Evolutionary conservation across 768 basidiomycete species (phyloP).

Genomic region (Mycena metata): DNA sequence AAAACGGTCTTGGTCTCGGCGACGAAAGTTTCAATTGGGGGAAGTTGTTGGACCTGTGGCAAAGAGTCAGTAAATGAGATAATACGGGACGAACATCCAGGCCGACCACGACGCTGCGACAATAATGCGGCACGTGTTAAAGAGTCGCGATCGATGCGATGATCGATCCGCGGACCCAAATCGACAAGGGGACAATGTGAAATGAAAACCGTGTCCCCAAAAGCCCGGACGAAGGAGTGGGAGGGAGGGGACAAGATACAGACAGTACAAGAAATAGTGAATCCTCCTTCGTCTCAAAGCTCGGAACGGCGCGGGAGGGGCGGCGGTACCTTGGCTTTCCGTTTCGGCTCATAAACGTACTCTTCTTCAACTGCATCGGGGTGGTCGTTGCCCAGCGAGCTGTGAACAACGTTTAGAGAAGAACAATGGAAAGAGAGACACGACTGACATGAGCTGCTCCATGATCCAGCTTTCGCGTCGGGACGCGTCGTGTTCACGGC

Average conservation of each 20-base stretch:
- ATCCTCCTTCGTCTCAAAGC: constrained; percentile 95
- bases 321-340: constrained; percentile 93
- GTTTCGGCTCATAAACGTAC: constrained; percentile 84
- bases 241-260: constrained; percentile 70
- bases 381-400: constrained; percentile 77
- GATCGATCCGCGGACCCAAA: constrained; percentile 49
- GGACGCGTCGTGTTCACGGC: constrained; percentile 88
- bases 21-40: constrained; percentile 46
- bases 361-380: constrained; percentile 83
- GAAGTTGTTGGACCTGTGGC: constrained; percentile 36
- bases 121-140: constrained; percentile 25
- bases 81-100: constrained; percentile 23
- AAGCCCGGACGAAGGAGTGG: constrained; percentile 90
- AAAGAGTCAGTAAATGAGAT: constrained; percentile 30
- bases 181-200: constrained; percentile 74
- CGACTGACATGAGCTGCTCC: constrained; percentile 88
- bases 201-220: constrained; percentile 85
- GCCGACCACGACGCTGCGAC: constrained; percentile 24
- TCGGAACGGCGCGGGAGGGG: constrained; percentile 88
- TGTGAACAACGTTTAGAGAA: constrained; percentile 41
- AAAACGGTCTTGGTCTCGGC: constrained; percentile 77
- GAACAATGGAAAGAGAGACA: neutral
- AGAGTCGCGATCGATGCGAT: constrained; percentile 48
- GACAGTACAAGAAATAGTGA: constrained; percentile 73
- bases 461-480: constrained; percentile 93